Percentiles rank a stretch among this genome's conserved stretches.
Conservation (phyloP, 2,329 filamentous ascomycete genomes). For the Colletotrichum zoysiae region DNA sequence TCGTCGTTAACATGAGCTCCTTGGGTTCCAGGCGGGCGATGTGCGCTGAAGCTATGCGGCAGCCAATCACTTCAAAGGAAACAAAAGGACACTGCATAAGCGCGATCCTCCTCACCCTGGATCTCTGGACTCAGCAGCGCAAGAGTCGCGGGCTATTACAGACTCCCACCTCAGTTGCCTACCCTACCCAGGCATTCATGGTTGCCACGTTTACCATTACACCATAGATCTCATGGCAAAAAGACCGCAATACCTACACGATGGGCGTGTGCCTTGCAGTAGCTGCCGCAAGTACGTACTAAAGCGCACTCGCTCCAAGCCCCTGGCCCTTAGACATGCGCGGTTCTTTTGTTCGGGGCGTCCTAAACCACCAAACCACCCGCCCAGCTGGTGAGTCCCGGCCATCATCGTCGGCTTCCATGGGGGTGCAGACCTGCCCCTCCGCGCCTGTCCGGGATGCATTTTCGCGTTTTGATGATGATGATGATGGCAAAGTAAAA, state of each 20-base stretch:
- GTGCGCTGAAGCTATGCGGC: background rate
- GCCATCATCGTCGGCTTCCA: background rate
- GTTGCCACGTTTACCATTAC: background rate
- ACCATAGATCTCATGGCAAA: no score
- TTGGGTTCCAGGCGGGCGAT: background rate
- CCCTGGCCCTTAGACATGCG: background rate
- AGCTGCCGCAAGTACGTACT: background rate
- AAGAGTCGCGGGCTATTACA: background rate
- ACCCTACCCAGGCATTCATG: no score
- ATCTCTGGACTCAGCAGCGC: background rate
- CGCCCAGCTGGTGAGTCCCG: background rate
- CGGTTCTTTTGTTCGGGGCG: background rate
- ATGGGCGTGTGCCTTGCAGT: constrained; percentile 8
- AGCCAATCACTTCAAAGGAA: background rate
- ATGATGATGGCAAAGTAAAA: background rate
- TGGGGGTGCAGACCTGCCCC: background rate
- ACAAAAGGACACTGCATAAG: constrained; percentile 15
- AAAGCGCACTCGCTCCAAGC: background rate
- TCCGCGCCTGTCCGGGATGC: no score
- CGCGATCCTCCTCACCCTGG: background rate
- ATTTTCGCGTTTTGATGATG: no score
- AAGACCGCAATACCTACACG: no score
- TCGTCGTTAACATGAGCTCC: background rate
- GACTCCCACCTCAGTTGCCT: no score
- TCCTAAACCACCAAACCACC: background rate